Conservation (phyloP, 1,284 basidiomycete species). For the Apiotrichum gracile region DNA sequence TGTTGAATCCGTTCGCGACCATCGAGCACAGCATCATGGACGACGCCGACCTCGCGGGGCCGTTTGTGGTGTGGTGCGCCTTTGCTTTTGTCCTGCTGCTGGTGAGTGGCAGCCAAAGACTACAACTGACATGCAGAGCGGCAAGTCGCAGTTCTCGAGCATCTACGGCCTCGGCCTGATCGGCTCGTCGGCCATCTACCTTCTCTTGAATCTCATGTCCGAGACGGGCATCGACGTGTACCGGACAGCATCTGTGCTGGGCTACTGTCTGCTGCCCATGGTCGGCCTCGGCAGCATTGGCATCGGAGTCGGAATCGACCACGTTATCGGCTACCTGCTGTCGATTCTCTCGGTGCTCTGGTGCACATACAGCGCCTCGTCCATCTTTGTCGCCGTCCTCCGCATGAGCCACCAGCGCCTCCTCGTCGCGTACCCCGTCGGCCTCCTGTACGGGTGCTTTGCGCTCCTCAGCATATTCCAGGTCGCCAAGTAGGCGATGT, state of each 20-base stretch:
- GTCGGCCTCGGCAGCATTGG: constrained; percentile 89
- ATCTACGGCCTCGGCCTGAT: constrained; percentile 97
- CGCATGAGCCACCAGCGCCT: constrained; percentile 89
- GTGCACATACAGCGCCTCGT: constrained; percentile 92
- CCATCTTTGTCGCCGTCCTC: constrained; percentile 87
- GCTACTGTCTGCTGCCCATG: constrained; percentile 95
- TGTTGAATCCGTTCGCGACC: constrained; percentile 81
- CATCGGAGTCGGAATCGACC: constrained; percentile 79
- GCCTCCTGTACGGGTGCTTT: constrained; percentile 85
- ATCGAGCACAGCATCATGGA: constrained; percentile 98
- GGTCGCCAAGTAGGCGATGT: constrained; percentile 26
- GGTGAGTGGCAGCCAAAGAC: constrained; percentile 53
- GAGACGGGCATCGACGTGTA: constrained; percentile 94
- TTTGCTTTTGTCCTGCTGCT: constrained; percentile 87
- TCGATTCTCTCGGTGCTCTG: constrained; percentile 76
- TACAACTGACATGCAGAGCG: constrained; percentile 59
- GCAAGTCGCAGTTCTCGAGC: constrained; percentile 97
- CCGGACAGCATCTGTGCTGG: constrained; percentile 89
- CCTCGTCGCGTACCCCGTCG: constrained; percentile 89
- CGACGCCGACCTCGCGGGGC: constrained; percentile 95
- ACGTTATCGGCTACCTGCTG: constrained; percentile 73
- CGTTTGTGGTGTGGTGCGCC: constrained; percentile 84
- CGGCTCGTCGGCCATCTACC: constrained; percentile 90
- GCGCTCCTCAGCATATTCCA: constrained; percentile 64
- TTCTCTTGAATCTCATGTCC: constrained; percentile 95